phyloP scores from a whole-genome alignment of 2,329 filamentous ascomycete species.

The Leptographium radiaticola region DNA sequence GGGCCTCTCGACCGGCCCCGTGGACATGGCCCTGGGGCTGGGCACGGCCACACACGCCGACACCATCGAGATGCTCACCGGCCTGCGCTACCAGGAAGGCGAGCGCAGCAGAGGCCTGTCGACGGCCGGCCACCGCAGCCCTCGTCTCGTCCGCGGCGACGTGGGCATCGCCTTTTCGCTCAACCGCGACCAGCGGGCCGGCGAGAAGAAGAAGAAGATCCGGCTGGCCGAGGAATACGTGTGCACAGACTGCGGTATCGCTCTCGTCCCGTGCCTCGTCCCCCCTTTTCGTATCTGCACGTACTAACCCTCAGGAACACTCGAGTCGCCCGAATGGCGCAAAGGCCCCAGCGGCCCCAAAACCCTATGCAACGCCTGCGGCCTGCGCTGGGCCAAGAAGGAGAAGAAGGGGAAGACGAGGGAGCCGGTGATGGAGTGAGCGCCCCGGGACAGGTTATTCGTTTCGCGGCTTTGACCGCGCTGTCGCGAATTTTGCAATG shows the following conservation, averaged over 20 bases:
- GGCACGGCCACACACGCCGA: constrained; percentile 54
- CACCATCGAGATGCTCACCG: constrained; percentile 86
- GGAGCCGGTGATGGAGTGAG: constrained; percentile 8
- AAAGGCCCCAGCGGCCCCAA: constrained; percentile 90
- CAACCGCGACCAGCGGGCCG: constrained; percentile 59
- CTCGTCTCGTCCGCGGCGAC: constrained; percentile 71
- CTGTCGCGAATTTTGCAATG: too few species aligned
- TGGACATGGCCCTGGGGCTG: constrained; percentile 17
- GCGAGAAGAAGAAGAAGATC: constrained; percentile 77
- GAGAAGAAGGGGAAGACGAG: constrained; percentile 53
- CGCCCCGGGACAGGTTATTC: too few species aligned
- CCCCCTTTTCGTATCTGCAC: background rate
- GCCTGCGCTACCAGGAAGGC: constrained; percentile 74
- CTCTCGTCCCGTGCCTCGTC: background rate
- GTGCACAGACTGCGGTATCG: constrained; percentile 77
- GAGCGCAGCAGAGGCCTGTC: constrained; percentile 81
- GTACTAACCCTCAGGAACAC: constrained; percentile 40
- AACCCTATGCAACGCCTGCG: constrained; percentile 91
- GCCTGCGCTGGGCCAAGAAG: constrained; percentile 63
- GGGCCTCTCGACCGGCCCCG: constrained; percentile 22
- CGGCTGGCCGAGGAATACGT: constrained; percentile 83
- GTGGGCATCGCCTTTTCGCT: constrained; percentile 73
- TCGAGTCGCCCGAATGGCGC: constrained; percentile 91
- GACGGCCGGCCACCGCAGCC: constrained; percentile 62
- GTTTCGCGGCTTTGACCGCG: too few species aligned